A percentile compares a stretch with the other conserved stretches of the same genome.
Evolutionary conservation across 305 asterid species (phyloP).

Genomic region (Fraxinus baroniana): DNA sequence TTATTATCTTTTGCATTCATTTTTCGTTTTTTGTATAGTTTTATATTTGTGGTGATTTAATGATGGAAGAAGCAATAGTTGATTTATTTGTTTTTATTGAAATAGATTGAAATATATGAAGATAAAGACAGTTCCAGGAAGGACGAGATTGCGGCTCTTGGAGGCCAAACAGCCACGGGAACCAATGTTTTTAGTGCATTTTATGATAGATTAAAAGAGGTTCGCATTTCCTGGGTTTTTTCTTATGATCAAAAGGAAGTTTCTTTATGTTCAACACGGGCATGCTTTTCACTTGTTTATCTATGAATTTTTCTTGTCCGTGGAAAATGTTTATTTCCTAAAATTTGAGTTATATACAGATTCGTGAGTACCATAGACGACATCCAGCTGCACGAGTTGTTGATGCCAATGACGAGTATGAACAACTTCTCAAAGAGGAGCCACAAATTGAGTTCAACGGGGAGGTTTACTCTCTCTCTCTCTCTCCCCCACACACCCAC

Average conservation of each 20-base stretch:
- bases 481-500: background rate
- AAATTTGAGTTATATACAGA: constrained; percentile 38
- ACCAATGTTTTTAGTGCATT: constrained; percentile 91
- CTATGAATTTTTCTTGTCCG: background rate
- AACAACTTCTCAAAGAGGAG: constrained; percentile 82
- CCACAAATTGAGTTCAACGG: constrained; percentile 86
- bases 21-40: background rate
- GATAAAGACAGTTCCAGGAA: constrained; percentile 82
- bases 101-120: constrained; percentile 79
- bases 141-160: constrained; percentile 97
- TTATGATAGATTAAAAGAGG: constrained; percentile 94
- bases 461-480: constrained; percentile 50
- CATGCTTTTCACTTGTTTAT: background rate
- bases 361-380: constrained; percentile 88
- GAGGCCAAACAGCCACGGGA: constrained; percentile 83
- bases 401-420: constrained; percentile 79
- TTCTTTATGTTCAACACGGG: background rate
- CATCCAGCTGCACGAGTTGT: constrained; percentile 88
- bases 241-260: background rate
- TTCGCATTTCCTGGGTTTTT: constrained; percentile 19
- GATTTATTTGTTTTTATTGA: background rate
- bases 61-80: background rate
- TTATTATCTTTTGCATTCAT: background rate
- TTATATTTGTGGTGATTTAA: background rate
- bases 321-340: background rate